Evolutionary conservation across 805 yeast genomes (phyloP), one percentile per base, ranked within the genome.

Genomic region (Candida sithepensis): DNA sequence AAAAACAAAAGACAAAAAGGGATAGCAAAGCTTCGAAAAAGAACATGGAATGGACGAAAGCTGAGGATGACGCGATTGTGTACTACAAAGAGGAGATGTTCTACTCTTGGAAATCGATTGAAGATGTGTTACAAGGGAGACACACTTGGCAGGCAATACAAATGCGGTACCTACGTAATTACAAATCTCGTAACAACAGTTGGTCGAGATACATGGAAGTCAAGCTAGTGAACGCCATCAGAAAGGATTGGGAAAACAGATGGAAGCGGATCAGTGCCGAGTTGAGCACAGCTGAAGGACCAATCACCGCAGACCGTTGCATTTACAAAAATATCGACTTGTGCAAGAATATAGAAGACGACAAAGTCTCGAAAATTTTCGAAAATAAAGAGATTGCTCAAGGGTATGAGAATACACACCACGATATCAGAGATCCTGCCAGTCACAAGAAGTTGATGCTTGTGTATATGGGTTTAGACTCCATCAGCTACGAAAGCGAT

Each of bases 101-200:
- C 24, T 60, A 61, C 39, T 61, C 74, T 19, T 72, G 77, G 77
- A 65, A 65, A 37, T 60, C 61, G 42, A 70, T 72, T 38, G 70
- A 70, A 26, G 52, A 53, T 26, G 53, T 64, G 24, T 46, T 68
- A 16, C 61, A 62, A 10, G 44, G 56, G 13, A 55, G 62, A 42
- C 75, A 72, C 49, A 55, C 73, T 14, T 71, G 75, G 75, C 76
- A 72, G 53, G 74, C 76, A 2, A 67, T 73, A 32, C 78, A 73
- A 55, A 73, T 73, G 77, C 55, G 76, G 43, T 73, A 73, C 49
- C 57, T 73, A 39, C 61, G 77, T 9, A 60, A 66, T 34, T 69
- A 71, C 46, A 69, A 69, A 47, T 57, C 67, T 8, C 54, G 74
- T 26, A 60, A 64, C 41, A 68, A 58, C 19, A 54, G 55, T 26